These are phyloP conservation scores for Microcos paniculata DNA, from an alignment of 345 rosid species.

Conservation along the genomic window DNA sequence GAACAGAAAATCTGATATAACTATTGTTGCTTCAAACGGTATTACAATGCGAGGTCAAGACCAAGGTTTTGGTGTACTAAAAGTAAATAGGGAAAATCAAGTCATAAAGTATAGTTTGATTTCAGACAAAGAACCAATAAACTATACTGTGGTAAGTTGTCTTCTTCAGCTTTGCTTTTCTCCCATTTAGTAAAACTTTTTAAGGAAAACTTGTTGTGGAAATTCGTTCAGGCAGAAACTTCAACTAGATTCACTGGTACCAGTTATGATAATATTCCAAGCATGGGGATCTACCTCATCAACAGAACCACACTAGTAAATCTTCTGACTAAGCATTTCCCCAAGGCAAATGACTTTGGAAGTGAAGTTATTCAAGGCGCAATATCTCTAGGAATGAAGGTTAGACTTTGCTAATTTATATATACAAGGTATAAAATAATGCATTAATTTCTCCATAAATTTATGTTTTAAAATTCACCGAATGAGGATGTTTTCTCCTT, in stretches of 20 bases:
- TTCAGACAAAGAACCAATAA: constrained; percentile 25
- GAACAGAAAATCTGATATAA: constrained; percentile 53
- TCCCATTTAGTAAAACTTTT: not conserved
- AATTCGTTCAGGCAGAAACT: constrained; percentile 45
- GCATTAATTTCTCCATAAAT: not conserved
- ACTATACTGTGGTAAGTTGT: constrained; percentile 35
- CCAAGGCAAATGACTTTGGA: constrained; percentile 55
- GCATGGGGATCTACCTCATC: constrained; percentile 75
- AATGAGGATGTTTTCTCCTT: not conserved
- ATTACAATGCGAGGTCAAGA: constrained; percentile 33
- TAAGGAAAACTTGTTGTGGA: not conserved
- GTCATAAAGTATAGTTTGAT: constrained; percentile 40
- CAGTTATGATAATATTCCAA: constrained; percentile 23
- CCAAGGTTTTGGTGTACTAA: constrained; percentile 51
- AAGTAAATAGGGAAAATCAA: constrained; percentile 44
- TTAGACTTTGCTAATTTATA: constrained; percentile 15
- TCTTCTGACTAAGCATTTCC: constrained; percentile 54
- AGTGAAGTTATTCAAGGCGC: constrained; percentile 65
- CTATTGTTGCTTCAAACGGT: constrained; percentile 50
- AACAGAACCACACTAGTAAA: constrained; percentile 51
- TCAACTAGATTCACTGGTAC: constrained; percentile 18
- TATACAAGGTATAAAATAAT: not conserved
- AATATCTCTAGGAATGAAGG: constrained; percentile 74
- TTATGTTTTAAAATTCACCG: not conserved
- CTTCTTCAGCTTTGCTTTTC: not conserved